Percentiles rank a stretch among this genome's conserved stretches.
Evolutionary conservation across 2,329 filamentous ascomycete species (phyloP).

Genomic region (Hypocreales sp.): DNA sequence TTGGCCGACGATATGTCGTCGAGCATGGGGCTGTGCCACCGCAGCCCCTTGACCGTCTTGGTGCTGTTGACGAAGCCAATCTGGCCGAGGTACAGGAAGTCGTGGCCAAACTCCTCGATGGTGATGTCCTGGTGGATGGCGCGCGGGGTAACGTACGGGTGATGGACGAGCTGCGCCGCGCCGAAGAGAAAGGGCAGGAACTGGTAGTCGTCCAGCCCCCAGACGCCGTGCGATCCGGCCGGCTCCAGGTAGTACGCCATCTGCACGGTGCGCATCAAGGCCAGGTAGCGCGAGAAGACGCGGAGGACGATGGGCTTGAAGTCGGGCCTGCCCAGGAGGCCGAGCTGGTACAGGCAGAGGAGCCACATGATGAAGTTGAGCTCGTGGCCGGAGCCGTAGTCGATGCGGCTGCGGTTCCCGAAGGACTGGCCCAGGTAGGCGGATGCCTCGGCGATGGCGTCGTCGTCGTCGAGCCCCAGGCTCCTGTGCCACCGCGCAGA

Average conservation of each 20-base stretch:
- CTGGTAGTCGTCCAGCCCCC: constrained; percentile 95
- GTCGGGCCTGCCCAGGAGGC: constrained; percentile 44
- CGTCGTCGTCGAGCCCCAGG: constrained; percentile 34
- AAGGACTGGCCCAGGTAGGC: constrained; percentile 74
- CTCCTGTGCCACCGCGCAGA: constrained; percentile 45
- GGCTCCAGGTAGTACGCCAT: constrained; percentile 93
- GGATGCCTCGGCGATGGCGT: constrained; percentile 54
- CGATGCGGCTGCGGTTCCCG: constrained; percentile 74
- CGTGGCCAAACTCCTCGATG: constrained; percentile 68
- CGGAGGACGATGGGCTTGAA: constrained; percentile 62
- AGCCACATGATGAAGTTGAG: constrained; percentile 96
- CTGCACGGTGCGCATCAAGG: constrained; percentile 77
- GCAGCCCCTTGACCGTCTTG: constrained; percentile 84
- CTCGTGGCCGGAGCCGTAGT: constrained; percentile 95
- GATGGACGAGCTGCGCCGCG: constrained; percentile 73
- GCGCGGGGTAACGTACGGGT: constrained; percentile 63
- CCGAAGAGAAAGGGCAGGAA: constrained; percentile 94
- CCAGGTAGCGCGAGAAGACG: constrained; percentile 71
- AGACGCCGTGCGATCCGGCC: constrained; percentile 91
- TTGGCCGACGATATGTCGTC: constrained; percentile 90
- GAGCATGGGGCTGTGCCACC: constrained; percentile 97
- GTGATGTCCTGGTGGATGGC: constrained; percentile 79
- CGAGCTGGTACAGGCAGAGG: constrained; percentile 76
- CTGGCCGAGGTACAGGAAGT: constrained; percentile 86
- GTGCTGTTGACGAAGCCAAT: constrained; percentile 90